Conservation (phyloP, 768 basidiomycete species). For the Crucibulum laeve region DNA sequence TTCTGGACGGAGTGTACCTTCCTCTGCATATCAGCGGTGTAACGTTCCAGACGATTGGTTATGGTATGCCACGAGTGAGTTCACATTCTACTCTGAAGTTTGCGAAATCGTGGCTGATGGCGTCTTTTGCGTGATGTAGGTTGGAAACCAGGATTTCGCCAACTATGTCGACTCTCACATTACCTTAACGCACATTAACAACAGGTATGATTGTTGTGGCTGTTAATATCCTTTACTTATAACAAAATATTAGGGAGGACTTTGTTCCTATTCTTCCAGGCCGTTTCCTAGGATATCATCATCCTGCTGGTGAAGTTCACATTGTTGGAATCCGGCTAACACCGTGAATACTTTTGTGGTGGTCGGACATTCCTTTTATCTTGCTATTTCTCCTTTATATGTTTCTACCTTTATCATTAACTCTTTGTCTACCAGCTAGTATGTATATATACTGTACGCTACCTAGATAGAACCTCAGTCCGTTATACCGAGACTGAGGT, state of each 20-base stretch:
- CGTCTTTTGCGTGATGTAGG: conserved; percentile 14
- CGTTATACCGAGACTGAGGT: too few relatives aligned
- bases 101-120: conserved; percentile 19
- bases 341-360: too few relatives aligned
- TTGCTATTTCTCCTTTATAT: too few relatives aligned
- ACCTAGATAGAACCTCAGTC: too few relatives aligned
- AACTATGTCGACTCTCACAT: conserved; percentile 45
- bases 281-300: conserved; percentile 38
- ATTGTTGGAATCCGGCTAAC: too few relatives aligned
- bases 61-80: conserved; percentile 38
- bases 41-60: conserved; percentile 31
- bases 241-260: conserved; percentile 24
- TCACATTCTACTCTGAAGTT: conserved; percentile 18
- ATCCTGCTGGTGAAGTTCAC: conserved; percentile 38
- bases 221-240: background rate
- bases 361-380: too few relatives aligned
- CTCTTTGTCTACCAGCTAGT: too few relatives aligned
- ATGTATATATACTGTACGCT: too few relatives aligned
- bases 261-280: conserved; percentile 36
- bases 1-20: conserved; percentile 49
- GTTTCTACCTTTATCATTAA: too few relatives aligned
- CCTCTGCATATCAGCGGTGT: conserved; percentile 43
- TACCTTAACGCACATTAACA: conserved; percentile 50
- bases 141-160: conserved; percentile 57
- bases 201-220: conserved; percentile 25